phyloP scores from a whole-genome alignment of 2,329 filamentous ascomycete species.

The Chaetomium strumarium region DNA sequence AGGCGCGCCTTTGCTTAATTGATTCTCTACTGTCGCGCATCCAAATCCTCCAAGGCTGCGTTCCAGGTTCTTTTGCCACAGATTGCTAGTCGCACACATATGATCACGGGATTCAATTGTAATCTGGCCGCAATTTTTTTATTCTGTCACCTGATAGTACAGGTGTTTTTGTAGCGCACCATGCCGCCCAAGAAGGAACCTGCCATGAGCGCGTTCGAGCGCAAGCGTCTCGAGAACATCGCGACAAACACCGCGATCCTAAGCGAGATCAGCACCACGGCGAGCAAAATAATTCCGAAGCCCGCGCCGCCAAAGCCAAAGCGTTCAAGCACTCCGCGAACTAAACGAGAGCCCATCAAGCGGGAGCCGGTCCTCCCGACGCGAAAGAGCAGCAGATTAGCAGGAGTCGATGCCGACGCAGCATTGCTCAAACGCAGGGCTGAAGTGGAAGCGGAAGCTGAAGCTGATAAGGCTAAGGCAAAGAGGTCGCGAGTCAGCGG shows the following conservation, averaged over 20 bases:
- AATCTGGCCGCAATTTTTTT: background rate
- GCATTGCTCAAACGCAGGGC: constrained; percentile 45
- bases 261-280: constrained; percentile 66
- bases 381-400: constrained; percentile 53
- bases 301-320: constrained; percentile 38
- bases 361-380: constrained; percentile 45
- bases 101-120: too few relatives aligned
- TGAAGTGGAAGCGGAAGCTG: constrained; percentile 43
- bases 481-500: constrained; percentile 53
- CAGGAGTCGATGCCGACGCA: constrained; percentile 46
- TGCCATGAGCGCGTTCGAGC: constrained; percentile 78
- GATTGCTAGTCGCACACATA: background rate
- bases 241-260: constrained; percentile 76
- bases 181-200: constrained; percentile 46
- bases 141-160: background rate
- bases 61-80: background rate
- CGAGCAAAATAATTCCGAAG: constrained; percentile 62
- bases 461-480: constrained; percentile 40
- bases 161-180: constrained; percentile 11
- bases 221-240: constrained; percentile 78
- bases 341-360: constrained; percentile 40
- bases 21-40: constrained; percentile 14
- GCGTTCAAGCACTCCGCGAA: constrained; percentile 31
- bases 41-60: background rate
- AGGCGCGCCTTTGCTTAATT: constrained; percentile 20